Evolutionary conservation across 371 early-diverging fungal genomes (phyloP).

Genomic region (Mortierella sp.): DNA sequence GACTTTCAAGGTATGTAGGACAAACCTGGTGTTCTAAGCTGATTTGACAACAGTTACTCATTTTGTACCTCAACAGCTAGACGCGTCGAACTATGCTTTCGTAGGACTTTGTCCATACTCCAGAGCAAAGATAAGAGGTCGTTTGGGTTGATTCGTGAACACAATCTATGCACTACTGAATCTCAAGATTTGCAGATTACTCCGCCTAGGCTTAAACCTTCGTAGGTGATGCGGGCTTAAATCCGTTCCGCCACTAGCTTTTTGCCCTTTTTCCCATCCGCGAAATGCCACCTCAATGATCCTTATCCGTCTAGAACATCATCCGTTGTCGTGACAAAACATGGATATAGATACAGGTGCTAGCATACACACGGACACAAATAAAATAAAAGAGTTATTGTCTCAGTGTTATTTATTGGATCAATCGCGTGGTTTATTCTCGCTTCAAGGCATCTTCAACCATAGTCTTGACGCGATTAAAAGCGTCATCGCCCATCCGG

Average conservation of each 20-base stretch:
- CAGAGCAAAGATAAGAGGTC: not conserved
- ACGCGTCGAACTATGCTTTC: conserved; percentile 1
- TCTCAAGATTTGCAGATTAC: not conserved
- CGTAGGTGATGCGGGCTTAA: not conserved
- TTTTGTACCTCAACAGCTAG: not conserved
- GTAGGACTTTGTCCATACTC: no score
- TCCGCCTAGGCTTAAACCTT: not conserved
- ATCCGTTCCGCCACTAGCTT: no score
- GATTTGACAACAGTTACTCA: not conserved
- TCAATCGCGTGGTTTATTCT: not conserved
- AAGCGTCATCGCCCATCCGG: conserved; percentile 62
- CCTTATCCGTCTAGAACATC: not conserved
- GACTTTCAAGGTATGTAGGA: no score
- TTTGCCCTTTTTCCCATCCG: not conserved
- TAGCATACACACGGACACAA: not conserved
- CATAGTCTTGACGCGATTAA: conserved; percentile 61
- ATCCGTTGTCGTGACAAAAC: not conserved
- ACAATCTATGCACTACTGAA: not conserved
- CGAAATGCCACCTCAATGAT: not conserved
- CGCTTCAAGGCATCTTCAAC: conserved; percentile 47
- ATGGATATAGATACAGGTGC: no score
- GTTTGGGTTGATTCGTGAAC: not conserved
- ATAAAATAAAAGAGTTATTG: no score
- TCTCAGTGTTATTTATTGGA: no score
- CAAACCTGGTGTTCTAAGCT: no score